Percentiles rank a stretch among this genome's conserved stretches.
Evolutionary conservation across 225 moss, liverwort and hornwort species (phyloP).

Genomic region (Climacium dendroides): DNA sequence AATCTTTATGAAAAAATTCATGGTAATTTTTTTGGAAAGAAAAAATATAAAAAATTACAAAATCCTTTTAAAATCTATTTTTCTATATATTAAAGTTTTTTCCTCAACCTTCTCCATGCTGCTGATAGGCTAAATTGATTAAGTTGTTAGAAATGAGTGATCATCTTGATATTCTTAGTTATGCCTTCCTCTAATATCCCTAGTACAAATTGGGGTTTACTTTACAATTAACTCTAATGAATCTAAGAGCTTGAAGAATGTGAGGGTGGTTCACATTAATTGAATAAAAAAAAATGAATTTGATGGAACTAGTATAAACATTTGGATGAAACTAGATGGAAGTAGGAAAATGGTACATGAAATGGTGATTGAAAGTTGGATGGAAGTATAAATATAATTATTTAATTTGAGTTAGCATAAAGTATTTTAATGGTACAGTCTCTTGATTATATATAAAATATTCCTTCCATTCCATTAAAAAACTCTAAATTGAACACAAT

Average conservation of each 20-base stretch:
- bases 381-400: background rate
- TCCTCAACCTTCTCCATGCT: too few species aligned
- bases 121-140: too few species aligned
- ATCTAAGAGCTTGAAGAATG: background rate
- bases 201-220: too few species aligned
- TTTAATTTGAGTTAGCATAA: background rate
- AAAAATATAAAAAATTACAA: too few species aligned
- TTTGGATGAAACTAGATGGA: background rate
- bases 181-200: too few species aligned
- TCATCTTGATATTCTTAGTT: too few species aligned
- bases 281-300: background rate
- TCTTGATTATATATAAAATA: background rate
- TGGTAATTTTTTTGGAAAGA: too few species aligned
- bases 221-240: too few species aligned
- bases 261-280: fast-evolving
- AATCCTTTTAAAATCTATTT: too few species aligned
- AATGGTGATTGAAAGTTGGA: background rate
- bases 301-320: background rate
- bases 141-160: too few species aligned
- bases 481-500: fast-evolving
- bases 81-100: too few species aligned
- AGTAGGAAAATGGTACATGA: background rate
- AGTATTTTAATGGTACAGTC: background rate
- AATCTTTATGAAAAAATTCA: too few species aligned
- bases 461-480: fast-evolving